A percentile compares a stretch with the other conserved stretches of the same genome.
These are phyloP conservation scores for Protostelium mycophagum DNA, from an alignment of 78 protist species.

Conservation along the genomic window DNA sequence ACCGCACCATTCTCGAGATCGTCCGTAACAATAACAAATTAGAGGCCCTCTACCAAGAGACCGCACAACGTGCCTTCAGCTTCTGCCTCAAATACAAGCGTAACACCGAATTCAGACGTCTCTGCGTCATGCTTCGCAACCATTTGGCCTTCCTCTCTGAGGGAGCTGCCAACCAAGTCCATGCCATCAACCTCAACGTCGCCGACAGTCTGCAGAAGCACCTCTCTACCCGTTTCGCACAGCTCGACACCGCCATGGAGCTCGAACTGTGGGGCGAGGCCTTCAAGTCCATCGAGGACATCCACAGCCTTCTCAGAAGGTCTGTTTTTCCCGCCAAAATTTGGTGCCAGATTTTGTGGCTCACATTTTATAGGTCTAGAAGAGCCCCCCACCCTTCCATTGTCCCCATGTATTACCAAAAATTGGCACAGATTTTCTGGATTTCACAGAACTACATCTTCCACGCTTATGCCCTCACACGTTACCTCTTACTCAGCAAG, in stretches of 20 bases:
- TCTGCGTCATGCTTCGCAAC: conserved; percentile 72
- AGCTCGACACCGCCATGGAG: conserved; percentile 69
- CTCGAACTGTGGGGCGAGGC: conserved; percentile 88
- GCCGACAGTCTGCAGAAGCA: conserved; percentile 63
- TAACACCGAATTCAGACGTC: conserved; percentile 75
- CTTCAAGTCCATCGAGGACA: conserved; percentile 77
- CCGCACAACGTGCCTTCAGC: conserved; percentile 56
- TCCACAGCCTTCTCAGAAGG: conserved; percentile 48
- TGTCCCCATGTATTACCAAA: conserved; percentile 63
- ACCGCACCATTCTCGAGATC: conserved; percentile 80
- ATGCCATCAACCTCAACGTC: conserved; percentile 32
- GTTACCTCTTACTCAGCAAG: conserved; percentile 37
- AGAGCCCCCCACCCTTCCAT: conserved; percentile 38
- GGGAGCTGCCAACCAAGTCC: conserved; percentile 10
- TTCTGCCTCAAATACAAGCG: conserved; percentile 83
- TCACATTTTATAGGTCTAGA: conserved; percentile 15
- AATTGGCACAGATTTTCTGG: conserved; percentile 80
- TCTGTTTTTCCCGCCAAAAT: conserved; percentile 3
- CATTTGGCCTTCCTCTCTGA: conserved; percentile 55
- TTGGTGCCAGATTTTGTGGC: conserved; percentile 6
- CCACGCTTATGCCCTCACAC: conserved; percentile 54
- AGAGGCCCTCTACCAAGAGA: conserved; percentile 60
- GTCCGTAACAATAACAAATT: conserved; percentile 68
- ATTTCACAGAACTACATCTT: conserved; percentile 67
- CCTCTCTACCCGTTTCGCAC: conserved; percentile 78